phyloP scores from a whole-genome alignment of 1,139 yeast species.

The Geotrichum klebahnii region DNA sequence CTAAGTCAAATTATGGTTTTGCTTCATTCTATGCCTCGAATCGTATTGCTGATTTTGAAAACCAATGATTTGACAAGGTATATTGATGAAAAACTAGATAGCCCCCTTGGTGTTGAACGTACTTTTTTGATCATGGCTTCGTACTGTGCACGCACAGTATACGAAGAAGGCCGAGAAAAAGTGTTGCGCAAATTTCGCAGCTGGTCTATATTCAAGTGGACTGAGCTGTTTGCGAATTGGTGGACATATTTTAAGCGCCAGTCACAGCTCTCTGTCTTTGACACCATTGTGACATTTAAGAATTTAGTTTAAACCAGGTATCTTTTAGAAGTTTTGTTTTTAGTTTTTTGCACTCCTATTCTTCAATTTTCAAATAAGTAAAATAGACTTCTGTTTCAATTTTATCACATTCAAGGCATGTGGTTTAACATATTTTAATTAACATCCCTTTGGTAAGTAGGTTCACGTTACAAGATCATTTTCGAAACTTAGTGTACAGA shows the following conservation, averaged over 20 bases:
- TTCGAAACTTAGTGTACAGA: too few species aligned
- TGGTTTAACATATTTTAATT: too few species aligned
- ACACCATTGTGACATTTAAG: constrained; percentile 41
- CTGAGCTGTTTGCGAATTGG: constrained; percentile 42
- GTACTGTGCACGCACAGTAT: constrained; percentile 80
- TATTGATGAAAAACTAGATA: constrained; percentile 74
- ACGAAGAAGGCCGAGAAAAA: constrained; percentile 54
- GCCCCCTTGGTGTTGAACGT: constrained; percentile 83
- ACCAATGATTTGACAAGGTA: constrained; percentile 91
- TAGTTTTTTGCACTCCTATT: too few species aligned
- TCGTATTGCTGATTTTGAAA: constrained; percentile 79
- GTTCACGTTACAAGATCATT: too few species aligned
- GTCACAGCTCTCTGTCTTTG: constrained; percentile 55
- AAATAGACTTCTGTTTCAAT: too few species aligned
- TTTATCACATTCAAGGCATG: too few species aligned
- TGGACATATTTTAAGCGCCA: constrained; percentile 49
- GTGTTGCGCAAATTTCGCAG: constrained; percentile 35
- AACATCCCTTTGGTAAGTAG: too few species aligned
- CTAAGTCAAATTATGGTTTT: constrained; percentile 75
- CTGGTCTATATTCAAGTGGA: constrained; percentile 20
- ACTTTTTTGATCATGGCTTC: constrained; percentile 85
- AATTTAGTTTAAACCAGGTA: too few species aligned
- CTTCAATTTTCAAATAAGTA: too few species aligned
- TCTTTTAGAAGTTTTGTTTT: too few species aligned
- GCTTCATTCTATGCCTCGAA: constrained; percentile 74